Evolutionary conservation across 352 stramenopile genomes (phyloP).

Genomic region (Phytopythium delawarense): DNA sequence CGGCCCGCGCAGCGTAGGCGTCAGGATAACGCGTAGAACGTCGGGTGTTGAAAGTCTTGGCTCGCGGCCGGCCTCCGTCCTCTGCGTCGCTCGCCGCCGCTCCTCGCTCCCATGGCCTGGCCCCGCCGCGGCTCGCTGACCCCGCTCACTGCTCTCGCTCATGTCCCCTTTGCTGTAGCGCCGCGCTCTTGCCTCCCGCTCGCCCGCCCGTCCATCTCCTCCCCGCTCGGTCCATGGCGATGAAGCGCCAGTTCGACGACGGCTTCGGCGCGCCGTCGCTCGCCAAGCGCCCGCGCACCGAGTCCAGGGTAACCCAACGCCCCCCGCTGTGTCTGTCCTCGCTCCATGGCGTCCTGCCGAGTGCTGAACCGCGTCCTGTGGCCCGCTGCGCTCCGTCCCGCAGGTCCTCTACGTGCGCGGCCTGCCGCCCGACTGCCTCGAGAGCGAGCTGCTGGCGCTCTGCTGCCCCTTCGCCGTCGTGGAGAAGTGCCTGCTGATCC

Average conservation of each 20-base stretch:
- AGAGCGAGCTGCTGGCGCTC: constrained; percentile 78
- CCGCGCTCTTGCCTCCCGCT: background rate
- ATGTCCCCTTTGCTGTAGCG: background rate
- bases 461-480: constrained; percentile 80
- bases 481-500: constrained; percentile 74
- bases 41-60: background rate
- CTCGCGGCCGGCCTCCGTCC: constrained; percentile 1
- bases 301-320: constrained; percentile 40
- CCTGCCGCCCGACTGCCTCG: constrained; percentile 69
- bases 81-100: background rate
- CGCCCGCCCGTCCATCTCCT: background rate
- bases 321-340: background rate
- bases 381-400: background rate
- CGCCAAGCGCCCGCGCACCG: constrained; percentile 33
- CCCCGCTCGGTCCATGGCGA: constrained; percentile 1
- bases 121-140: background rate
- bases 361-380: too few species aligned
- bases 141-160: background rate
- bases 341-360: too few species aligned
- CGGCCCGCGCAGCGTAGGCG: constrained; percentile 3
- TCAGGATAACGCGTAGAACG: constrained; percentile 5
- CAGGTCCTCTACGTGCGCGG: constrained; percentile 79
- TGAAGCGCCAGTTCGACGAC: constrained; percentile 43
- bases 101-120: background rate
- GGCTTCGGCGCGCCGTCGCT: constrained; percentile 21